A percentile compares a stretch with the other conserved stretches of the same genome.
phyloP scores from a whole-genome alignment of 108 stramenopile species.

The Chaetoceros tenuissimus region DNA sequence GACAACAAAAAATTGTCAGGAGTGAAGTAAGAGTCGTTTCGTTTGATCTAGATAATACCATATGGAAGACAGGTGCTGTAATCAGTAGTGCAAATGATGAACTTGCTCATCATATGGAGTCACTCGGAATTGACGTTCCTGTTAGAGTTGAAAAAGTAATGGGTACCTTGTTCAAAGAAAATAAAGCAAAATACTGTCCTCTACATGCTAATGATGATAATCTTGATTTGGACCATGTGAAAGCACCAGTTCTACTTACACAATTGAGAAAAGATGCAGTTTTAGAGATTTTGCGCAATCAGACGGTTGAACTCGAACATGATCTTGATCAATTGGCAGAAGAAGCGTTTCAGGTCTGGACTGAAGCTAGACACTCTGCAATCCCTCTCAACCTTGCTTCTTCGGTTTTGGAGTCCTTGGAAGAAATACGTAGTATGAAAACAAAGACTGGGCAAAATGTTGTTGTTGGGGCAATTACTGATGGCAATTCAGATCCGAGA shows the following conservation, averaged over 20 bases:
- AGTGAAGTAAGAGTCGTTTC: constrained; percentile 50
- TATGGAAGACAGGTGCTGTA: constrained; percentile 69
- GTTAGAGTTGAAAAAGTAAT: constrained; percentile 55
- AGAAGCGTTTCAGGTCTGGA: constrained; percentile 59
- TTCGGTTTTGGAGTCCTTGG: constrained; percentile 28
- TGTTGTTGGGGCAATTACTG: constrained; percentile 76
- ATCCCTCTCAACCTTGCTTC: constrained; percentile 48
- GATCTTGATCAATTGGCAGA: constrained; percentile 30
- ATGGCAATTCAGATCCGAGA: constrained; percentile 78
- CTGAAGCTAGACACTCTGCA: constrained; percentile 48
- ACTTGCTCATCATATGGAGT: constrained; percentile 35
- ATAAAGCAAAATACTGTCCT: constrained; percentile 32
- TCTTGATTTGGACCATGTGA: constrained; percentile 1
- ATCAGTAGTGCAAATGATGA: constrained; percentile 70
- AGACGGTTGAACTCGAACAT: constrained; percentile 26
- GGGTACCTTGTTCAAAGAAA: constrained; percentile 46
- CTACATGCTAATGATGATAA: constrained; percentile 11
- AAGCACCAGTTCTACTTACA: constrained; percentile 56
- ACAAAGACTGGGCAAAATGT: constrained; percentile 17
- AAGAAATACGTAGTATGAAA: constrained; percentile 12
- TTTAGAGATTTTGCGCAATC: constrained; percentile 18
- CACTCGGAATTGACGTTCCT: constrained; percentile 26
- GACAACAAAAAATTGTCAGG: background rate
- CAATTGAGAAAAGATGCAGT: constrained; percentile 71
- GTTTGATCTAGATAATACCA: constrained; percentile 81